Evolutionary conservation across 345 rosid species (phyloP), one percentile per base, ranked within the genome.

Genomic region (Trapa incisa): DNA sequence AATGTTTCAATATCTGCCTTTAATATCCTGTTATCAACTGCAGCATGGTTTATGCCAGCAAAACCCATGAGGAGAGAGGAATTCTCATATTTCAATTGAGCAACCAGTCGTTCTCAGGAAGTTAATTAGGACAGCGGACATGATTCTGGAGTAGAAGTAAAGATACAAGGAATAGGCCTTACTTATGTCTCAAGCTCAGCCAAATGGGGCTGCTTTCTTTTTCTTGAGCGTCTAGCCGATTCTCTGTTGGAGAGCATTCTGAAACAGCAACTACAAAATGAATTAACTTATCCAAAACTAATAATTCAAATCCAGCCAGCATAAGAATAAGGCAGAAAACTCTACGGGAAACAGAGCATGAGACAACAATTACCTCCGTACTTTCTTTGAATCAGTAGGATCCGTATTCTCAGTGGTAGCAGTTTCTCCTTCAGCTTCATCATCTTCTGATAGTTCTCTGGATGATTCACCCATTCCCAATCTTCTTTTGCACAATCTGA

Each of bases 221-320:
- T 85, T 73, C 99, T 81, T 17, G 99, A 94, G 33, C 97, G 87
- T 80, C 97, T 85, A 52, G 99, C 99, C 35, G 99, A 91, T 80
- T 91, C 99, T 60, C 97, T 81, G 74, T 94, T 94, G 39, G 99
- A 91, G 69, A 86, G 89, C 99, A 91, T 94, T 82, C 99, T 94
- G 84, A 42, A 67, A 77, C 7, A 4, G 37, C 37, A 10, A 2
- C 2, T 11, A 58, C 3, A 35, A 58, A 10, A 29, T 32, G 15
- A 32, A 11, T 58, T 11, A 32, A 11, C 38, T 58, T 32, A 2
- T 10, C 16, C 8, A 32, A 2, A 8, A 58, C 16, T 9, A 7
- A 58, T 9, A 7, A 58, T 29, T 6, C 38, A 35, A 33, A 58
- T 10, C 3, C 38, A 58, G 11, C 63, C 37, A 58, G 2, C 8